Base-by-base conservation (phyloP, 768 basidiomycete species). In the Boletus patriciae region DNA sequence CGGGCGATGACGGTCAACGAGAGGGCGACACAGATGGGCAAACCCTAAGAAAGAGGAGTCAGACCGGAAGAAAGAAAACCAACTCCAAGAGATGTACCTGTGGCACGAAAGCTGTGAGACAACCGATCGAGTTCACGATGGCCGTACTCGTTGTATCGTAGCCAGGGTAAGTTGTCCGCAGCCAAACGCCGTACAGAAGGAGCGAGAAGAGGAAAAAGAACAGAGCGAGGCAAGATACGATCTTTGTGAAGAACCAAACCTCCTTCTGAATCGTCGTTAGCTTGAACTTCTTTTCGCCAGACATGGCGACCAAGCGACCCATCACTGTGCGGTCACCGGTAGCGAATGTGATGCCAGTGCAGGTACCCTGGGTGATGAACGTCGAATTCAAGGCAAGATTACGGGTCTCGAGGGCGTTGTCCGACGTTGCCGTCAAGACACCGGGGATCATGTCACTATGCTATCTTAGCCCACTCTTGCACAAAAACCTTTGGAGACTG, bases 301-400 rank as follows among this genome's bases (percentile, higher is more conserved):
- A 80, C 62, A 83, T 77, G 52, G 78, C 74, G 15, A 83, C 80
- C 58, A 84, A 80, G 40, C 79, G 78, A 21, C 81, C 83, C 76
- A 79, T 77, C 50, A 76, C 66, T 0, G 76, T 70, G 18, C 70
- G 77, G 52, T 76, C 75, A 18, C 79, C 78, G 2, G 71, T 76
- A 25, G 75, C 71, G 38, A 79, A 75, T 19, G 72, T 72, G 31
- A 78, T 55, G 12, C 78, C 77, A 34, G 66, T 73, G 44, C 75
- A 77, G 6, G 73, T 68, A 15, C 77, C 77, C 52, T 77, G 74
- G 3, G 70, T 74, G 40, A 75, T 72, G 54, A 76, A 72, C 1
- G 77, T 78, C 4, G 75, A 76, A 33, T 75, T 77, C 38, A 83
- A 66, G 31, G 79, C 83, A 23, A 83, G 74, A 59, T 79, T 81